These are phyloP conservation scores for Drosera spatulata DNA, from an alignment of 179 eudicot species.

Conservation along the genomic window DNA sequence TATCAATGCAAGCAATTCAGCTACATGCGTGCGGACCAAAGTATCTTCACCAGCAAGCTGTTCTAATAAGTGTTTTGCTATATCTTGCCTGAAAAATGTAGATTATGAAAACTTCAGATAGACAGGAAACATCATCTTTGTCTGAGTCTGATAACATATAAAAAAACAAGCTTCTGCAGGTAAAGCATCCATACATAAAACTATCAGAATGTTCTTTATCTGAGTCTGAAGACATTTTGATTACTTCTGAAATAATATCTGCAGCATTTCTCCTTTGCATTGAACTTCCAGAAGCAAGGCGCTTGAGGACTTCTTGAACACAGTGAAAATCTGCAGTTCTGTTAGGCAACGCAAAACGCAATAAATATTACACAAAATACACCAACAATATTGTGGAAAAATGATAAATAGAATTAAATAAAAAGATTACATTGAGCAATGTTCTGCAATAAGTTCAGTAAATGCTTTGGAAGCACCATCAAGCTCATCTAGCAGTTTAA, in stretches of 20 bases:
- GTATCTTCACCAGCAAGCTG: slow-evolving; percentile 50
- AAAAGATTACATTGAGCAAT: slow-evolving; percentile 42
- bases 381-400: neutral
- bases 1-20: slow-evolving; percentile 42
- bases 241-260: slow-evolving; percentile 48
- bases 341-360: slow-evolving; percentile 17
- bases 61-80: slow-evolving; percentile 43
- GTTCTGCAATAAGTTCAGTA: slow-evolving; percentile 48
- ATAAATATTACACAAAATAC: neutral
- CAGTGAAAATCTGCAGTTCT: slow-evolving; percentile 43
- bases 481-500: slow-evolving; percentile 50
- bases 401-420: neutral
- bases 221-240: slow-evolving; percentile 27
- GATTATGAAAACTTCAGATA: neutral
- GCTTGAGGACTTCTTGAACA: slow-evolving; percentile 48
- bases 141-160: neutral
- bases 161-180: slow-evolving; percentile 1
- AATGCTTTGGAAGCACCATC: slow-evolving; percentile 62
- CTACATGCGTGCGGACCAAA: slow-evolving; percentile 32
- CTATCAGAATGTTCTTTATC: slow-evolving; percentile 15
- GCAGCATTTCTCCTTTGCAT: slow-evolving; percentile 51
- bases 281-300: slow-evolving; percentile 37
- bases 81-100: slow-evolving; percentile 35
- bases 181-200: slow-evolving; percentile 19
- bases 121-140: neutral